Percentiles rank a stretch among this genome's conserved stretches.
phyloP scores from a whole-genome alignment of 1,284 basidiomycete species.

The Cutaneotrichosporon cutaneum region DNA sequence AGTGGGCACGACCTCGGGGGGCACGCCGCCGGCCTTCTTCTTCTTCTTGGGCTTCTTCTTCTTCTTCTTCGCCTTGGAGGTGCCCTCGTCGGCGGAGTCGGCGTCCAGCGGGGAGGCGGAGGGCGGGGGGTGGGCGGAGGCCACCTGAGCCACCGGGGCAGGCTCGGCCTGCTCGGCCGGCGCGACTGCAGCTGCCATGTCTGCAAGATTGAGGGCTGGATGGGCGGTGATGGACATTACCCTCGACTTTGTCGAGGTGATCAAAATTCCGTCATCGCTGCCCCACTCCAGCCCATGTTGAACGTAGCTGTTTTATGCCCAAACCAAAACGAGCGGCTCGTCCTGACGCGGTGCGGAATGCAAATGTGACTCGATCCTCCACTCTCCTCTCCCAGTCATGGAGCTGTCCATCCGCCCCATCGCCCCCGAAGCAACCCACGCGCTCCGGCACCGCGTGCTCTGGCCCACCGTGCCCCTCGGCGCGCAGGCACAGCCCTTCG shows the following conservation, averaged over 20 bases:
- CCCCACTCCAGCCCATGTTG: not conserved
- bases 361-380: too few relatives aligned
- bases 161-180: not conserved
- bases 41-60: conserved; percentile 13
- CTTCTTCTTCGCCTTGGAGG: conserved; percentile 8
- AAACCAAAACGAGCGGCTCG: too few relatives aligned
- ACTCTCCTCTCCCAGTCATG: not conserved
- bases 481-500: conserved; percentile 27
- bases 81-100: not conserved
- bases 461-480: conserved; percentile 31
- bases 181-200: not conserved
- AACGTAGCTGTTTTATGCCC: too few relatives aligned
- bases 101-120: not conserved
- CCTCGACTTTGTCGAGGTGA: not conserved
- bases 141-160: too few relatives aligned
- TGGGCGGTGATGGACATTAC: not conserved
- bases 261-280: not conserved
- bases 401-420: conserved; percentile 18
- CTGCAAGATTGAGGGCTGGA: not conserved
- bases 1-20: conserved; percentile 21
- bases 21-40: conserved; percentile 28
- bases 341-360: too few relatives aligned
- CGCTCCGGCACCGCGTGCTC: conserved; percentile 30
- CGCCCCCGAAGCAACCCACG: conserved; percentile 12
- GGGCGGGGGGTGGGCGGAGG: not conserved